Base-by-base conservation (phyloP, 176 grass and related monocot species). In the Ampelocalamus luodianensis region DNA sequence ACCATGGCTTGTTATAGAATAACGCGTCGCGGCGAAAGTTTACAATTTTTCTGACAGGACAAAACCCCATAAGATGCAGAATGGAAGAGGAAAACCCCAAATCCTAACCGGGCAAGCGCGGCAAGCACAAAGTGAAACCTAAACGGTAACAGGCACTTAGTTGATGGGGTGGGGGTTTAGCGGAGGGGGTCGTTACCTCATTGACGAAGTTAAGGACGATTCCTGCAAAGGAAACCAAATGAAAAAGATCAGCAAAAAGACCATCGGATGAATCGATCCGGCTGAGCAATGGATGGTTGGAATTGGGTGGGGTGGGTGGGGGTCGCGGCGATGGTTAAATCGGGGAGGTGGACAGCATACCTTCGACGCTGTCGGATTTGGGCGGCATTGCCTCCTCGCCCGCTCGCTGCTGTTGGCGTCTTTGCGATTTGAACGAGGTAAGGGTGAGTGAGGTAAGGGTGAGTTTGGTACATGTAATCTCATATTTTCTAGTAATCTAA, bases 191-290 rank as follows among this genome's bases (percentile, higher is more conserved):
- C 3, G 23, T 75, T 85, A 94, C 95, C 95, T 97, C 92, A 71
- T 93, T 97, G n/a, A 97, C 92, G 85, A 88, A 97, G 61, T 46
- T 83, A 53, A 97, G 87, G 72, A 97, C 92, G 87, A 97, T 97
- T 65, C 92, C 90, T 93, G 90, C 61, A 90, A 58, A 39, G 72
- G 16, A 86, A 77, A 39, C 1, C 11, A 26, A 0, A n/a, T 3
- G 18, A 62, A 10, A 56, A 72, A 11, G 5, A 17, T 22, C 1
- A 22, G 26, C 0, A 39, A 18, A 44, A 46, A n/a, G 22, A 56
- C 2, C n/a, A 16, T 36, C 36, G 55, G 34, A 74, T 22, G 4
- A 5, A 56, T 20, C 14, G 53, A 86, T 38, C 42, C 63, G 22
- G 5, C 71, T 15, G 13, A 48, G 4, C 49, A 49, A 45, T 32